Evolutionary conservation across 441 rosid species (phyloP).

Genomic region (Erysimum pusillum): DNA sequence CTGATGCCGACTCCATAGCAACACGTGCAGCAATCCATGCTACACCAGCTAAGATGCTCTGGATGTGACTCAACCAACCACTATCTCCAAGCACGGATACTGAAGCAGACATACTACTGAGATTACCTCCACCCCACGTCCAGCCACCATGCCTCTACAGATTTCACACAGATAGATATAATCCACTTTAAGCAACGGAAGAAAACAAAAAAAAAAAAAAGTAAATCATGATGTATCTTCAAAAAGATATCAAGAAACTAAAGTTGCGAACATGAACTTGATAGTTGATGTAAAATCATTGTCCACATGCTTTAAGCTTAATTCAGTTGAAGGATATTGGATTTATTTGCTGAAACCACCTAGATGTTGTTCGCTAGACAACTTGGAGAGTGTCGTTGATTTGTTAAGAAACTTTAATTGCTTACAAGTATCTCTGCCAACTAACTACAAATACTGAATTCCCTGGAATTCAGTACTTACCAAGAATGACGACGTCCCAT

Average conservation of each 20-base stretch:
- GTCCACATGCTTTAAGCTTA: constrained; percentile 34
- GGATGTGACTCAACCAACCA: constrained; percentile 98
- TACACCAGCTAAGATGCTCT: constrained; percentile 96
- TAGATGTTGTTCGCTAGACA: constrained; percentile 7
- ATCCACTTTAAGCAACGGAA: constrained; percentile 28
- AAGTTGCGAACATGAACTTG: constrained; percentile 21
- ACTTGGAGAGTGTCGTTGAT: constrained; percentile 9
- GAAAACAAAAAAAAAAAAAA: constrained; percentile 33
- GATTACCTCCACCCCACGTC: constrained; percentile 99
- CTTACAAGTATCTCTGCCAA: constrained; percentile 8
- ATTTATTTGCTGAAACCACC: constrained; percentile 30
- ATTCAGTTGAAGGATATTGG: constrained; percentile 7
- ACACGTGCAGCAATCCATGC: constrained; percentile 99
- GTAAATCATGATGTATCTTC: constrained; percentile 10
- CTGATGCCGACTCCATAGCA: constrained; percentile 93
- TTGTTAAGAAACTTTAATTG: constrained; percentile 9
- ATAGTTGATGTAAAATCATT: constrained; percentile 29
- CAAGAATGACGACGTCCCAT: constrained; percentile 97
- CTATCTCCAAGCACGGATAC: constrained; percentile 97
- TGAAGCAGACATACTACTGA: constrained; percentile 99
- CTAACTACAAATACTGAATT: constrained; percentile 21
- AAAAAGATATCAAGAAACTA: constrained; percentile 12
- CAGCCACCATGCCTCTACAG: constrained; percentile 96
- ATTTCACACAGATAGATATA: constrained; percentile 45
- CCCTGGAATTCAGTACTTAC: constrained; percentile 57